Percentiles rank a stretch among this genome's conserved stretches.
Evolutionary conservation across 2,329 filamentous ascomycete genomes (phyloP).

Genomic region (Talaromyces atroroseus): DNA sequence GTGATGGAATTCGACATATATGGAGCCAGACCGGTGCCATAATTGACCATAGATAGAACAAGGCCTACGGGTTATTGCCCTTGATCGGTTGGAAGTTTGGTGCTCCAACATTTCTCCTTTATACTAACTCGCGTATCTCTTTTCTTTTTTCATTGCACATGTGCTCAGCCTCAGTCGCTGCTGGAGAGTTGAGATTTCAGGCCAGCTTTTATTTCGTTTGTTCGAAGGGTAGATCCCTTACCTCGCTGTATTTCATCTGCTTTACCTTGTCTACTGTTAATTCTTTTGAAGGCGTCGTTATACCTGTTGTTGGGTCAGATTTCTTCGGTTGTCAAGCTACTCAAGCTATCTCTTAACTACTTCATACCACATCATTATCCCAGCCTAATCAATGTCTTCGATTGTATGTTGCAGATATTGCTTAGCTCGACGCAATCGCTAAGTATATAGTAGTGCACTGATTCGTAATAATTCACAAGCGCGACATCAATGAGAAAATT

Average conservation of each 20-base stretch:
- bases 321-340: constrained; percentile 13
- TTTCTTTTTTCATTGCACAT: background rate
- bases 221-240: constrained; percentile 5
- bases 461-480: too few species aligned
- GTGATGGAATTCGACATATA: constrained; percentile 3
- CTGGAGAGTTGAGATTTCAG: background rate
- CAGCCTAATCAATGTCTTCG: background rate
- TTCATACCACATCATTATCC: constrained; percentile 2
- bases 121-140: background rate
- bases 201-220: constrained; percentile 1
- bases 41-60: background rate
- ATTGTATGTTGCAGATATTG: background rate
- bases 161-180: background rate
- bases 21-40: background rate
- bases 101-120: constrained; percentile 1
- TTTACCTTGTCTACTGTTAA: constrained; percentile 12
- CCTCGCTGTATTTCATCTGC: constrained; percentile 12
- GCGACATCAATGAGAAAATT: too few species aligned
- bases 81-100: background rate
- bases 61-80: background rate
- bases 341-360: constrained; percentile 10
- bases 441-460: too few species aligned
- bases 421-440: background rate
- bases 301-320: constrained; percentile 13
- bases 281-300: constrained; percentile 13